These are phyloP conservation scores for Calycina marina DNA, from an alignment of 2,329 filamentous ascomycete species.

Conservation along the genomic window DNA sequence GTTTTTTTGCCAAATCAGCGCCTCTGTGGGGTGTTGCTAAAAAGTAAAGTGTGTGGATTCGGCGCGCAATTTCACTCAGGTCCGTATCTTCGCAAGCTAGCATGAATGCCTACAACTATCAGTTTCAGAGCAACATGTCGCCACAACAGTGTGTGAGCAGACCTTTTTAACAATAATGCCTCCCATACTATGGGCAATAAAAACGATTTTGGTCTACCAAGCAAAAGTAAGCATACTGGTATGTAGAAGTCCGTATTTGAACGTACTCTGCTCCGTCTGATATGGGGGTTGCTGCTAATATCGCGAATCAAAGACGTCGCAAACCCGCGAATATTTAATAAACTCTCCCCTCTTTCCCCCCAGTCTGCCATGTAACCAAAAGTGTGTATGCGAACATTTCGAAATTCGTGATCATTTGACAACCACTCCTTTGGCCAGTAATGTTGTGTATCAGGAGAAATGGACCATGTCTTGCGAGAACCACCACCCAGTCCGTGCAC, in stretches of 20 bases:
- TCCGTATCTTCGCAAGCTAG: conserved; percentile 11
- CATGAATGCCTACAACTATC: conserved; percentile 13
- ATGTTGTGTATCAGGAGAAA: conserved; percentile 11
- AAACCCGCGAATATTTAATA: conserved; percentile 23
- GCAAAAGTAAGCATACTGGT: background rate
- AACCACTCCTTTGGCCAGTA: conserved; percentile 27
- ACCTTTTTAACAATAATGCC: conserved; percentile 23
- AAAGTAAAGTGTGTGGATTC: conserved; percentile 19
- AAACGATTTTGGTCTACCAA: conserved; percentile 18
- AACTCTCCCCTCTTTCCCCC: conserved; percentile 1
- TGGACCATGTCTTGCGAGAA: conserved; percentile 24
- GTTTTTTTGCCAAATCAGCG: conserved; percentile 16
- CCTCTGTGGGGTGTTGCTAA: conserved; percentile 23
- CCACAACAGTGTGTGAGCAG: background rate
- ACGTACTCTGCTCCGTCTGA: background rate
- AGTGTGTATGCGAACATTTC: conserved; percentile 21
- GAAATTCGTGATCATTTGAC: conserved; percentile 21
- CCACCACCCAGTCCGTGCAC: conserved; percentile 27
- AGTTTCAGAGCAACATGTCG: conserved; percentile 3
- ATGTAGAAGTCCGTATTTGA: background rate
- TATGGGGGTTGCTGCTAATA: conserved; percentile 14
- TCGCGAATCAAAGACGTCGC: conserved; percentile 20
- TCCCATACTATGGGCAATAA: conserved; percentile 24
- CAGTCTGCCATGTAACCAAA: conserved; percentile 25
- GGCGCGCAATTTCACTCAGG: conserved; percentile 8